These are phyloP conservation scores for Fusarium transvaalense DNA, from an alignment of 2,329 filamentous ascomycete species.

Conservation along the genomic window DNA sequence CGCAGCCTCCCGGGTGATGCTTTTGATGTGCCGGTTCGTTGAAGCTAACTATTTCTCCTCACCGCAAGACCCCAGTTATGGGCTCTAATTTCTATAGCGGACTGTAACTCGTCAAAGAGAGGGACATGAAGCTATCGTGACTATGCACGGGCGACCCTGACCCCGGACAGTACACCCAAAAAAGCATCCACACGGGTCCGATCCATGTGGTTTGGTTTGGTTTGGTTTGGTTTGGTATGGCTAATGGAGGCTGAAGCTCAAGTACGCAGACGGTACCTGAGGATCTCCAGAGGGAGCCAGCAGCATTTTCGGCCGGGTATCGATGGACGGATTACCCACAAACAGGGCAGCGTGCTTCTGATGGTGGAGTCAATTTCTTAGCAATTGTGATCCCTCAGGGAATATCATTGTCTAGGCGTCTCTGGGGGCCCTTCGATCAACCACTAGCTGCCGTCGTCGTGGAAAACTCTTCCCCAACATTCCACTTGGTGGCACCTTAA, in stretches of 20 bases:
- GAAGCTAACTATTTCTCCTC: slow-evolving; percentile 25
- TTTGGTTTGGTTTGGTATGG: not conserved
- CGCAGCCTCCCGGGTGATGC: slow-evolving; percentile 26
- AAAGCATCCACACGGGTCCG: slow-evolving; percentile 23
- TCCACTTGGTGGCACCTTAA: slow-evolving; percentile 49
- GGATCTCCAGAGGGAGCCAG: slow-evolving; percentile 31
- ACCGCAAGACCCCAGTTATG: slow-evolving; percentile 42
- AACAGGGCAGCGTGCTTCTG: slow-evolving; percentile 26
- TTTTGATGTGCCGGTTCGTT: slow-evolving; percentile 31
- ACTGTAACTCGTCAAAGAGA: slow-evolving; percentile 30
- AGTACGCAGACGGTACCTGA: slow-evolving; percentile 35
- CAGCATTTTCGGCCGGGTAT: slow-evolving; percentile 42
- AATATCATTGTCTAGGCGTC: slow-evolving; percentile 34
- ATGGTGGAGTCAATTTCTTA: slow-evolving; percentile 33
- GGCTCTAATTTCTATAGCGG: slow-evolving; percentile 28
- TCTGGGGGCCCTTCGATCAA: slow-evolving; percentile 42
- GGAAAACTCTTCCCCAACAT: slow-evolving; percentile 51
- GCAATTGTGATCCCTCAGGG: slow-evolving; percentile 25
- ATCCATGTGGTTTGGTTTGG: slow-evolving; percentile 15
- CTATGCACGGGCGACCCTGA: slow-evolving; percentile 46
- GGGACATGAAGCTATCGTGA: slow-evolving; percentile 47
- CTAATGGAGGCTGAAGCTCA: slow-evolving; percentile 14
- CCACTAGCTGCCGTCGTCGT: slow-evolving; percentile 43
- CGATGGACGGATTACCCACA: slow-evolving; percentile 17
- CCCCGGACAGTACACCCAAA: slow-evolving; percentile 30